Evolutionary conservation across 768 basidiomycete genomes (phyloP), one percentile per base, ranked within the genome.

Genomic region (Lentinus tigrinus): DNA sequence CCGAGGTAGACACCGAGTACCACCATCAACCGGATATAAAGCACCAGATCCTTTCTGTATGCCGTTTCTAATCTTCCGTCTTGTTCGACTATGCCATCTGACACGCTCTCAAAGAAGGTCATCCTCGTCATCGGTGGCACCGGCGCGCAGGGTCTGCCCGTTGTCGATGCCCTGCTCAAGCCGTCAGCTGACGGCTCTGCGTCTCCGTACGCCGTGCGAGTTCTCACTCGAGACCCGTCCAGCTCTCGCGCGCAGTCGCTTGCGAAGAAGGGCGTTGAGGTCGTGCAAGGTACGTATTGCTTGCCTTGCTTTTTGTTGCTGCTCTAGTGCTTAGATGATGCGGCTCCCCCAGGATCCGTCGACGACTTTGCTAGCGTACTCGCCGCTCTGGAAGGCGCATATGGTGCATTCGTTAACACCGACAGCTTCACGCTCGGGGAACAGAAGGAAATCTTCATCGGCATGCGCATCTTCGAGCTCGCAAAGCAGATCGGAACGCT

Each of bases 41-140:
- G n/a, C n/a, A n/a, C n/a, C n/a, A n/a, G n/a, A n/a, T n/a, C n/a
- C n/a, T n/a, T n/a, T n/a, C n/a, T n/a, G n/a, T n/a, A n/a, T n/a
- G n/a, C n/a, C n/a, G n/a, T n/a, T n/a, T n/a, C n/a, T n/a, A n/a
- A n/a, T n/a, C n/a, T n/a, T n/a, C n/a, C n/a, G n/a, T n/a, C n/a
- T n/a, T n/a, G n/a, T n/a, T n/a, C n/a, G n/a, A n/a, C n/a, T 31
- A 31, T 31, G 31, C 11, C 31, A 6, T 31, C 31, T 31, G 31
- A 31, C 31, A 11, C 31, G 11, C 31, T 31, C 31, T 31, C 31
- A 31, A 31, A 31, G 31, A 77, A 75, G 65, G 61, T 75, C 50
- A 75, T 79, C 54, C 70, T 77, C 43, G 76, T 79, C 46, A 74
- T 78, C 23, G 78, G 78, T 19, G 78, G 73, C 4, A 78, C 78